Base-by-base conservation (phyloP, 805 yeast species). In the Priceomyces medius region DNA sequence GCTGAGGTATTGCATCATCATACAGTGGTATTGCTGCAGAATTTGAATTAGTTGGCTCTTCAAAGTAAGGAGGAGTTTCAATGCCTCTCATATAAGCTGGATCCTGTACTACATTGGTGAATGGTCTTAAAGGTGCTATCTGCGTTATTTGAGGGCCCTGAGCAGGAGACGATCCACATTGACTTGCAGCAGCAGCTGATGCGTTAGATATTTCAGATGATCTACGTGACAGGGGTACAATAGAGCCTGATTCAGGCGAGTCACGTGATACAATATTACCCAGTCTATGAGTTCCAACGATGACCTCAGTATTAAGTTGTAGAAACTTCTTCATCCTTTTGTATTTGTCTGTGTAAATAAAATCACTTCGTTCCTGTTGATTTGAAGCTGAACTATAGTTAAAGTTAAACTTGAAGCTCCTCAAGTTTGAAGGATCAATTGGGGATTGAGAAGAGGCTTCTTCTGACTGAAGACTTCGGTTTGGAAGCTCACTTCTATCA, bases 301-400 rank as follows among this genome's bases (percentile, higher is more conserved):
- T 71, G 1, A 88, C 76, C 59, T 86, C 96, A 1, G 88, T 77
- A 38, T 89, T 86, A 55, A 88, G 65, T n/a, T 88, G 87, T 5
- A 89, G 68, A 16, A 88, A 88, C 55, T 89, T 86, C 50, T 81
- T 81, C 66, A 80, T 74, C 42, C 88, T 68, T 59, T 87, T 88
- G 54, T 84, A 70, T 52, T 76, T 77, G 62, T 88, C 96, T 3
- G 91, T 91, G 58, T 89, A 88, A 41, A 87, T 76, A 61, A 83
- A 81, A 13, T 58, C 61, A 6, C 66, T 56, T 28, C 73, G 50
- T 33, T 61, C 70, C 32, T 58, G 70, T 37, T 58, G 41, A 35
- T 43, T 52, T 47, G 51, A 45, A 41, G 46, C 47, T 40, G 50
- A 36, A 24, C 45, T 42, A 31, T 41, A 50, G 28, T 45, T 63